phyloP scores from a whole-genome alignment of 306 rosid species.

The Purshia tridentata region DNA sequence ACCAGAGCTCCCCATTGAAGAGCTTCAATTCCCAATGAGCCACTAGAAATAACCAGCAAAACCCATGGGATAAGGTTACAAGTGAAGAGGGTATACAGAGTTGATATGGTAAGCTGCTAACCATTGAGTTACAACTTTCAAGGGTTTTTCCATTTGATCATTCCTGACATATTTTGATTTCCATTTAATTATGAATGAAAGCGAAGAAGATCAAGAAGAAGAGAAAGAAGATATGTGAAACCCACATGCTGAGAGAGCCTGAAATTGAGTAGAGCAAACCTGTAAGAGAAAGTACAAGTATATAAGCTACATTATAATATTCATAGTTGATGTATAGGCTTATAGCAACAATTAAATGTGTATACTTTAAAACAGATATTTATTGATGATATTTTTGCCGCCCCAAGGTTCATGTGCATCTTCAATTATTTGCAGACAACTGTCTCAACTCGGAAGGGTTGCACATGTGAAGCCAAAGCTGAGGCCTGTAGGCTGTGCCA shows the following conservation, averaged over 20 bases:
- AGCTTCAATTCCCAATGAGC: neutral
- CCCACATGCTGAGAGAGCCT: neutral
- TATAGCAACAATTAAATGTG: neutral
- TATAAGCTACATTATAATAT: neutral
- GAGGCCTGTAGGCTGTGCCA: no score
- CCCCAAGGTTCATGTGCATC: neutral
- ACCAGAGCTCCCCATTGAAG: neutral
- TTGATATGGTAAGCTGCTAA: neutral
- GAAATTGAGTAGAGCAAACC: neutral
- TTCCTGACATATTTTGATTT: neutral
- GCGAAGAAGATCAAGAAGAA: slow-evolving; percentile 12
- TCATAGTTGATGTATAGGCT: neutral
- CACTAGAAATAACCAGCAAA: no score
- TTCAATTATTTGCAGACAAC: no score
- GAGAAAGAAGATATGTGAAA: slow-evolving; percentile 12
- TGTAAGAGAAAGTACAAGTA: neutral
- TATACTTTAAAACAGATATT: no score
- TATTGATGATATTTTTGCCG: neutral
- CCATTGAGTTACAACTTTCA: neutral
- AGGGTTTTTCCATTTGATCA: neutral
- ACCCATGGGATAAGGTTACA: no score
- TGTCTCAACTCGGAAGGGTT: no score
- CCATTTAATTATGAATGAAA: slow-evolving; percentile 1
- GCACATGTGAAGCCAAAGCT: no score
- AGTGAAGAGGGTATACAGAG: no score